Conservation (phyloP, 257 asterid species). For the Rhazya stricta region DNA sequence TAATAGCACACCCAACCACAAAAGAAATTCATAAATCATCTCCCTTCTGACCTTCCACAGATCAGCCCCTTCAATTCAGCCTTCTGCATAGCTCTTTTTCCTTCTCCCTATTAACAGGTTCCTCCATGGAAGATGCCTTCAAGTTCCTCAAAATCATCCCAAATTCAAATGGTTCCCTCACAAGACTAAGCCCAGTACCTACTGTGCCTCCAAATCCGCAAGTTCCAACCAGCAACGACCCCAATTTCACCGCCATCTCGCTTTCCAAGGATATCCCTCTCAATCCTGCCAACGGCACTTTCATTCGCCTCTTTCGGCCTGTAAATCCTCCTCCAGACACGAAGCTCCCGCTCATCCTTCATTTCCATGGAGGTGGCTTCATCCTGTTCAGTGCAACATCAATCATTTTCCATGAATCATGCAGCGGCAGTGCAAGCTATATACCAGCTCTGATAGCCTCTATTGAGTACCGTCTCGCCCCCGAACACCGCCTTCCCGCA, state of each 20-base stretch:
- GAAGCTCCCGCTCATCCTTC: conserved; percentile 47
- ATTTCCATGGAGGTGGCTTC: conserved; percentile 72
- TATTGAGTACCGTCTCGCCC: conserved; percentile 61
- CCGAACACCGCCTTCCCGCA: conserved; percentile 75
- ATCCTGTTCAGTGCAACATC: conserved; percentile 35
- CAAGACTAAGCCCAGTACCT: conserved; percentile 27
- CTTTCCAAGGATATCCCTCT: conserved; percentile 59
- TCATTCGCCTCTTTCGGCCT: conserved; percentile 59
- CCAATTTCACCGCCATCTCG: conserved; percentile 12
- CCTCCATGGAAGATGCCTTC: conserved; percentile 36
- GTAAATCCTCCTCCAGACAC: conserved; percentile 19
- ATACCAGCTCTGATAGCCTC: conserved; percentile 55
- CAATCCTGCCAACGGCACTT: conserved; percentile 41
- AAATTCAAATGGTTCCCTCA: conserved; percentile 63
- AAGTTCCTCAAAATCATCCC: conserved; percentile 29
- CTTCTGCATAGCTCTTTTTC: no score
- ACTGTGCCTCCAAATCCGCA: conserved; percentile 36
- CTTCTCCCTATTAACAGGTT: background rate
- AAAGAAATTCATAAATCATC: background rate
- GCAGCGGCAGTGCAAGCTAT: conserved; percentile 32
- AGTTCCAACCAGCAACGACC: background rate
- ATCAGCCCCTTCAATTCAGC: background rate
- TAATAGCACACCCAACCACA: no score
- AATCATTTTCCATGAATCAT: conserved; percentile 27
- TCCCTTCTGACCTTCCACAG: no score